These are phyloP conservation scores for Camellia sinensis DNA, from an alignment of 148 eudicot genomes.

Conservation along the genomic window DNA sequence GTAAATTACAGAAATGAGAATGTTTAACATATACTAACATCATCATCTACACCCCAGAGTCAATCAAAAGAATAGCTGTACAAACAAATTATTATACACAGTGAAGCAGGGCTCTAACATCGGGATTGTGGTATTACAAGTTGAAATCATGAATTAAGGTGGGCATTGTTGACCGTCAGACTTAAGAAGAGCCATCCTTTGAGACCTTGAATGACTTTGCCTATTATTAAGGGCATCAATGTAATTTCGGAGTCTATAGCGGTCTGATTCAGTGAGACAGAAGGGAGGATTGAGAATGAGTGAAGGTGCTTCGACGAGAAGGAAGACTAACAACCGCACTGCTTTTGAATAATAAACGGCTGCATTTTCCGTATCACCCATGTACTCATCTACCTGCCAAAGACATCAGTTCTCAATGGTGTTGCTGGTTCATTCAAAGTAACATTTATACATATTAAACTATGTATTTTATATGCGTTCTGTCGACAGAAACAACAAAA, in stretches of 20 bases:
- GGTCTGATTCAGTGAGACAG: conserved; percentile 74
- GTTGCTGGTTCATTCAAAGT: neutral
- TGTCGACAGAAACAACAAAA: neutral
- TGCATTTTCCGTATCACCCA: conserved; percentile 63
- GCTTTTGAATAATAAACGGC: conserved; percentile 65
- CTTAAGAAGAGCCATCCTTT: conserved; percentile 64
- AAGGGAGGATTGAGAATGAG: conserved; percentile 90
- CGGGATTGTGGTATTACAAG: conserved; percentile 19
- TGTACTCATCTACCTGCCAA: conserved; percentile 84
- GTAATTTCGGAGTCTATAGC: conserved; percentile 68
- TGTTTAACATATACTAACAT: conserved; percentile 27
- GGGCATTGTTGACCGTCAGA: conserved; percentile 42
- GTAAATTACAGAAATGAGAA: conserved; percentile 16
- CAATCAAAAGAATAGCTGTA: conserved; percentile 64
- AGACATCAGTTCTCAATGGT: neutral
- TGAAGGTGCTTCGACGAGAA: conserved; percentile 75
- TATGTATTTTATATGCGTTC: neutral
- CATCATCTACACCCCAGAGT: conserved; percentile 29
- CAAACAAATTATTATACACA: conserved; percentile 55
- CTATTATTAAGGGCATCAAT: conserved; percentile 67
- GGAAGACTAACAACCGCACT: conserved; percentile 59
- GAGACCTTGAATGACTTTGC: conserved; percentile 73
- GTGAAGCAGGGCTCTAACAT: conserved; percentile 24
- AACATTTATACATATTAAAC: neutral
- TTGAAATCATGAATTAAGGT: conserved; percentile 17